These are phyloP conservation scores for Miscanthus lutarioriparius DNA, from an alignment of 176 grass and related monocot species.

Conservation along the genomic window DNA sequence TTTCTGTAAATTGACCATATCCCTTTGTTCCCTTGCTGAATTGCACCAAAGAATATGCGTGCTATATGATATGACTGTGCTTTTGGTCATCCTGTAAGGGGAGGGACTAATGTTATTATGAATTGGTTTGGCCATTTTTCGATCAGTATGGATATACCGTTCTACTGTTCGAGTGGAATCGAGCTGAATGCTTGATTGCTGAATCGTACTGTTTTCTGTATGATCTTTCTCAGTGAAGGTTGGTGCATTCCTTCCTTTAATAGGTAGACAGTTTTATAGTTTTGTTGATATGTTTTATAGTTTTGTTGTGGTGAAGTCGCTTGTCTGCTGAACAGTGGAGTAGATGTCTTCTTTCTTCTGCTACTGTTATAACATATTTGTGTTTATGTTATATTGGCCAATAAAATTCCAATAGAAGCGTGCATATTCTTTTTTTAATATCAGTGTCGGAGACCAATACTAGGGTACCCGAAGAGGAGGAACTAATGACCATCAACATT, in stretches of 20 bases:
- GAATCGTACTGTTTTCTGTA: neutral
- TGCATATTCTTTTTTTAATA: neutral
- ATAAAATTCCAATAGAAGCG: conserved; percentile 1
- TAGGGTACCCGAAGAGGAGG: no score
- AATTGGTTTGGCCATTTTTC: neutral
- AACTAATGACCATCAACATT: no score
- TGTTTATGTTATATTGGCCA: neutral
- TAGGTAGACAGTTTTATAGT: conserved; percentile 7
- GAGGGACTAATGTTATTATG: neutral
- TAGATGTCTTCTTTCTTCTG: conserved; percentile 11
- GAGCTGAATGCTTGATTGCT: neutral
- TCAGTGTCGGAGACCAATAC: no score
- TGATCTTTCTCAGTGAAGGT: neutral
- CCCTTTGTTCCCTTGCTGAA: neutral
- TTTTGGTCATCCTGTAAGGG: neutral
- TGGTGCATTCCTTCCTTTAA: neutral
- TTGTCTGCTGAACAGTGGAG: conserved; percentile 16
- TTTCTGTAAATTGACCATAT: neutral
- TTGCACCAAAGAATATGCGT: conserved; percentile 5
- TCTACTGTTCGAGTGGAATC: neutral
- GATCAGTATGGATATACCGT: neutral
- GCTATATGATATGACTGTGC: neutral
- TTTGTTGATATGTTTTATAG: conserved; percentile 5
- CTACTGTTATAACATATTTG: neutral
- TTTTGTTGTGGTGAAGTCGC: neutral